Percentiles rank a stretch among this genome's conserved stretches.
phyloP scores from a whole-genome alignment of 176 grass and related monocot genomes.

The Panicum miliaceum region DNA sequence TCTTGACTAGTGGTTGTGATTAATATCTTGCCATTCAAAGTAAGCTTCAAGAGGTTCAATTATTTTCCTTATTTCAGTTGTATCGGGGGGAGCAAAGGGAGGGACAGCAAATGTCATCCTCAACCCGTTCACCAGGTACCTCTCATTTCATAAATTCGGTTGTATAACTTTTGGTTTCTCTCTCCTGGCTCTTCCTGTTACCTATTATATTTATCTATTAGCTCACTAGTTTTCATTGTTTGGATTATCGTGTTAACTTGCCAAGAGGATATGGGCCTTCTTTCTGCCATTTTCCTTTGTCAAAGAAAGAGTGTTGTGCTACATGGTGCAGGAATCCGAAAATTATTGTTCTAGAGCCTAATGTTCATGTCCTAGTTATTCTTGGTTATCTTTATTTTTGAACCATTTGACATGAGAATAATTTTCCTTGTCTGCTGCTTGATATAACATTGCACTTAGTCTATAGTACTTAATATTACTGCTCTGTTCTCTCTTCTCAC shows the following conservation, averaged over 20 bases:
- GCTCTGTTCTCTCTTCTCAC: not conserved
- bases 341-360: slow-evolving; percentile 15
- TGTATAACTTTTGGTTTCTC: slow-evolving; percentile 18
- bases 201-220: slow-evolving; percentile 19
- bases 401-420: not conserved
- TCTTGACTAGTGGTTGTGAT: not conserved
- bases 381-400: slow-evolving; percentile 9
- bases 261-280: slow-evolving; percentile 8
- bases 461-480: slow-evolving; percentile 3
- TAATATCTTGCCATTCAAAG: not conserved
- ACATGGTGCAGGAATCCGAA: not conserved
- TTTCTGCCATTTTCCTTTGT: slow-evolving; percentile 1
- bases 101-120: slow-evolving; percentile 44
- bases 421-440: slow-evolving; percentile 14
- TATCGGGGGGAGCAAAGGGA: slow-evolving; percentile 60
- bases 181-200: not conserved
- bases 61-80: slow-evolving; percentile 55
- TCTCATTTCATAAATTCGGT: slow-evolving; percentile 4
- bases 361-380: slow-evolving; percentile 1
- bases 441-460: slow-evolving; percentile 22
- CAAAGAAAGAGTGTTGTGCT: slow-evolving; percentile 4
- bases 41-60: slow-evolving; percentile 22
- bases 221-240: not conserved
- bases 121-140: slow-evolving; percentile 61
- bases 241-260: not conserved